phyloP scores from a whole-genome alignment of 192 early-diverging fungal genomes.

The Dimargaris xerosporica region DNA sequence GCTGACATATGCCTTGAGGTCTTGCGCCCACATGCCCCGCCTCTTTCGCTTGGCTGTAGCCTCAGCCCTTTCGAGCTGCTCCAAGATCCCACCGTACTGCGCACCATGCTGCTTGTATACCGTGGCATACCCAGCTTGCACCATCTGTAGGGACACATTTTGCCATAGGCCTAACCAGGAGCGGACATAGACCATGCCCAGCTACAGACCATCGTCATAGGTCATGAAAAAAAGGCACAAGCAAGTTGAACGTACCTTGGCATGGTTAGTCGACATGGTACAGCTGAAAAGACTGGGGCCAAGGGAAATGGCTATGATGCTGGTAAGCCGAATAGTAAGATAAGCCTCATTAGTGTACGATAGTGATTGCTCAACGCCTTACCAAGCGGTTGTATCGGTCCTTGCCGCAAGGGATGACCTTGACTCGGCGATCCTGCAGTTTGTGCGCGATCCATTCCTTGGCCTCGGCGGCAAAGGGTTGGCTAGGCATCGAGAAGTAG shows the following conservation, averaged over 20 bases:
- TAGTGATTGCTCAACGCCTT: conserved; percentile 4
- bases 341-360: too few species aligned
- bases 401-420: conserved; percentile 27
- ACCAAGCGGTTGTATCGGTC: conserved; percentile 49
- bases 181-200: conserved; percentile 38
- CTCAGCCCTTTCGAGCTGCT: conserved; percentile 28
- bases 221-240: background rate
- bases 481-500: conserved; percentile 47
- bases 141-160: conserved; percentile 46
- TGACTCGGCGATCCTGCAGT: conserved; percentile 27
- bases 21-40: conserved; percentile 23
- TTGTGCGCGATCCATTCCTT: conserved; percentile 29
- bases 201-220: conserved; percentile 14
- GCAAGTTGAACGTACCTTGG: background rate
- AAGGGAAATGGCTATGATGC: too few species aligned
- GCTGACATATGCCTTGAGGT: conserved; percentile 12
- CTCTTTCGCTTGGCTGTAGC: conserved; percentile 34
- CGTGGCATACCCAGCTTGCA: conserved; percentile 36
- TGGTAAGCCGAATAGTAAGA: too few species aligned
- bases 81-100: conserved; percentile 32
- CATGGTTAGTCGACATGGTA: too few species aligned
- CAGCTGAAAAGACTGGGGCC: too few species aligned
- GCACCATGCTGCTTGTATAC: conserved; percentile 40
- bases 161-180: conserved; percentile 24
- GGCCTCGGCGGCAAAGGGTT: conserved; percentile 39